A percentile compares a stretch with the other conserved stretches of the same genome.
These are phyloP conservation scores for Orbilia blumenaviensis DNA, from an alignment of 2,329 filamentous ascomycete species.

Conservation along the genomic window DNA sequence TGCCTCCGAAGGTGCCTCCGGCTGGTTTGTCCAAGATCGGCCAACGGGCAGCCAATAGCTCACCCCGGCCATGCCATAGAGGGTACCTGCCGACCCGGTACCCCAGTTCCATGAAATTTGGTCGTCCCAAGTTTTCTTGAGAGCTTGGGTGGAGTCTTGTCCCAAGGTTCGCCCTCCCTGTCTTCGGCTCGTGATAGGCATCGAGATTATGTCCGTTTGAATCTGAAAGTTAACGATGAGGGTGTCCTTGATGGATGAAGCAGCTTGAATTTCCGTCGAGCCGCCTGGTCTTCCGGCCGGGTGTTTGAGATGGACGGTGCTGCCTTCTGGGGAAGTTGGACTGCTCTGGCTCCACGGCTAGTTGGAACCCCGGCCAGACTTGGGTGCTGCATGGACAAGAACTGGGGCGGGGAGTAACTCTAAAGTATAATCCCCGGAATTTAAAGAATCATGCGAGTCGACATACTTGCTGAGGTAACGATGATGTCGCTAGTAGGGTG, in stretches of 20 bases:
- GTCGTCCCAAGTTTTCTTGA: constrained; percentile 18
- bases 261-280: constrained; percentile 35
- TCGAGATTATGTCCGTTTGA: background rate
- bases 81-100: constrained; percentile 24
- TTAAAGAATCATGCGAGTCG: background rate
- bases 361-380: constrained; percentile 6
- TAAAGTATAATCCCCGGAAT: background rate
- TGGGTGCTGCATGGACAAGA: background rate
- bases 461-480: constrained; percentile 11
- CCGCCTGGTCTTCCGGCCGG: constrained; percentile 18
- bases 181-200: constrained; percentile 28
- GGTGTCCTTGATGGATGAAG: background rate
- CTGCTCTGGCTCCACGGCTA: background rate
- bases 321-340: constrained; percentile 10
- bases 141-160: constrained; percentile 23
- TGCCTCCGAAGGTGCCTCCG: background rate
- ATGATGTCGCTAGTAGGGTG: constrained; percentile 33
- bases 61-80: constrained; percentile 11
- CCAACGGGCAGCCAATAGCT: constrained; percentile 9
- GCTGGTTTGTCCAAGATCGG: background rate
- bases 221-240: background rate
- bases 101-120: background rate
- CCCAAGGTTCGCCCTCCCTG: constrained; percentile 26
- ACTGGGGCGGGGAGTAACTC: background rate
- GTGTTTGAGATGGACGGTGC: background rate